Conservation (phyloP, 2,329 filamentous ascomycete genomes). For the Hypoxylon sp. region DNA sequence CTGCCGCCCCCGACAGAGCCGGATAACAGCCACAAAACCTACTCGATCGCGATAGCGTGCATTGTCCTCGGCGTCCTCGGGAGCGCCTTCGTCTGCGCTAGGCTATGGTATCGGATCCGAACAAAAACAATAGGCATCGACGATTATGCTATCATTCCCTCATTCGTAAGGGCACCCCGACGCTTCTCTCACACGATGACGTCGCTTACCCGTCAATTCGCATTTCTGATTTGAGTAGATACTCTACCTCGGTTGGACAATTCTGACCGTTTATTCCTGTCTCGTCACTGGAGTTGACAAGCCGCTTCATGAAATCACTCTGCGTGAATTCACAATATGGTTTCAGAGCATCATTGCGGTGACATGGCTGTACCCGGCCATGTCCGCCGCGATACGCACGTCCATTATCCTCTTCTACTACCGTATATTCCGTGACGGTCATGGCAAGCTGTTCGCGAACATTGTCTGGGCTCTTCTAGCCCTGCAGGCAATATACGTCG, state of each 20-base stretch:
- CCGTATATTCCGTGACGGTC: slow-evolving; percentile 41
- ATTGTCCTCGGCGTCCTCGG: slow-evolving; percentile 33
- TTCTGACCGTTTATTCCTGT: slow-evolving; percentile 40
- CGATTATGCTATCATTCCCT: slow-evolving; percentile 42
- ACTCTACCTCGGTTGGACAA: slow-evolving; percentile 42
- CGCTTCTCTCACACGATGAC: too few relatives aligned
- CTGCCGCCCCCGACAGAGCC: slow-evolving; percentile 39
- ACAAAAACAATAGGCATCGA: slow-evolving; percentile 36
- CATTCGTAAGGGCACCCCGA: slow-evolving; percentile 1
- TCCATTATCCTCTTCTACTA: slow-evolving; percentile 47
- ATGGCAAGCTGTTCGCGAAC: neutral
- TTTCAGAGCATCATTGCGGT: slow-evolving; percentile 40
- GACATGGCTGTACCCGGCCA: slow-evolving; percentile 44
- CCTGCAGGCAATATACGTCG: slow-evolving; percentile 42
- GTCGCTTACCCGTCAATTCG: neutral
- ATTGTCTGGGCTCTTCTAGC: slow-evolving; percentile 33
- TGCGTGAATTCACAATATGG: slow-evolving; percentile 44
- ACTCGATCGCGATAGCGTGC: slow-evolving; percentile 31
- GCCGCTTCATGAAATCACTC: slow-evolving; percentile 46
- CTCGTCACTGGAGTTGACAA: slow-evolving; percentile 46
- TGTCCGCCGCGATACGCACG: slow-evolving; percentile 41
- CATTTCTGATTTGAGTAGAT: slow-evolving; percentile 21
- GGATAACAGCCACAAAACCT: slow-evolving; percentile 40
- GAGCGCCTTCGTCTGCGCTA: slow-evolving; percentile 22
- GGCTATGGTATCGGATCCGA: slow-evolving; percentile 17